These are phyloP conservation scores for Friedmanniomyces simplex DNA, from an alignment of 495 filamentous ascomycete species.

Conservation along the genomic window DNA sequence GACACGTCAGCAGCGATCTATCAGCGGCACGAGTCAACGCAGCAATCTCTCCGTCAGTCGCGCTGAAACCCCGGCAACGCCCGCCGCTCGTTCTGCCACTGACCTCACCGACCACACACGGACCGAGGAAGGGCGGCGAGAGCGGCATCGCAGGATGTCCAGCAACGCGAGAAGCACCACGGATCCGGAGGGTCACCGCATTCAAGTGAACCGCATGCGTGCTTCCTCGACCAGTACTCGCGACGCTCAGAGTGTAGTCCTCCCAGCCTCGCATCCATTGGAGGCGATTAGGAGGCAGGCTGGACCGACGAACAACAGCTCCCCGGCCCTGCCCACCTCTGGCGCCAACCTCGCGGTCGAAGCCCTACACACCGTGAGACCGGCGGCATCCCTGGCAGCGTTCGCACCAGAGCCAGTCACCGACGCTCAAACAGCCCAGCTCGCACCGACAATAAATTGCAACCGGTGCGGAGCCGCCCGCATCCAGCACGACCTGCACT, in stretches of 20 bases:
- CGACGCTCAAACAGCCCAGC: neutral
- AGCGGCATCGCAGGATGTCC: conserved; percentile 21
- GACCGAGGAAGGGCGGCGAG: conserved; percentile 23
- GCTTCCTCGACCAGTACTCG: neutral
- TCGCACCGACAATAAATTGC: conserved; percentile 65
- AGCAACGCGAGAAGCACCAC: conserved; percentile 37
- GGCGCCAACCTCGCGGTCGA: neutral
- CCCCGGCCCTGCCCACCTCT: neutral
- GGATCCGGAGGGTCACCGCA: conserved; percentile 29
- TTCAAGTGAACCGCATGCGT: conserved; percentile 1
- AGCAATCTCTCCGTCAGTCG: conserved; percentile 22
- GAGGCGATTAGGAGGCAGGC: conserved; percentile 1
- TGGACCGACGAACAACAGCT: conserved; percentile 21
- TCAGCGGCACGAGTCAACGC: conserved; percentile 37
- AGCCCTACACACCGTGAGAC: neutral
- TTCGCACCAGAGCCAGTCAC: conserved; percentile 13
- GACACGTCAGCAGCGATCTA: conserved; percentile 5
- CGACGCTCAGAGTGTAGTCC: neutral
- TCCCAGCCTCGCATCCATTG: neutral
- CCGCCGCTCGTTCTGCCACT: conserved; percentile 46
- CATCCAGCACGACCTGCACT: conserved; percentile 75
- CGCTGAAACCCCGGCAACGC: conserved; percentile 15
- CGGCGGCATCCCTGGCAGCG: conserved; percentile 4
- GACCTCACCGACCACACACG: conserved; percentile 44
- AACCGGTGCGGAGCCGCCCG: conserved; percentile 51